Evolutionary conservation across 345 rosid genomes (phyloP), one percentile per base, ranked within the genome.

Genomic region (Excoecaria agallocha): DNA sequence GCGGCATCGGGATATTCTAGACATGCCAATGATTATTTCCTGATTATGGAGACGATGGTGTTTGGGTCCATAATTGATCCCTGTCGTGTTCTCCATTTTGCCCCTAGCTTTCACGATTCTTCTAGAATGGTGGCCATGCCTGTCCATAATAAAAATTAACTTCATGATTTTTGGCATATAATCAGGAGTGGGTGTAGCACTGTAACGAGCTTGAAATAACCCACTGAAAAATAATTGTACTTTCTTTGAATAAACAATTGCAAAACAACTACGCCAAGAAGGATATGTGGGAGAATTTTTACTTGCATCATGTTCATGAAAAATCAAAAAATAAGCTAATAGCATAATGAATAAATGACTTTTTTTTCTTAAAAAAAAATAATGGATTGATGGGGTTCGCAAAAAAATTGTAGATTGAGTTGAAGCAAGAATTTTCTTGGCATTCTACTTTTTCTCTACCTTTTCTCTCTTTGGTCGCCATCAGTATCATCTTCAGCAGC

Each of bases 101-200:
- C 66, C 12, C 54, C 22, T 55, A n/a, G 66, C 74, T 45, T 63
- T 71, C 8, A 45, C 5, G 39, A 52, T 39, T 74, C 75, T 65
- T 73, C 78, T 3, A 11, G 52, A 6, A 51, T 30, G 20, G 72
- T 63, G 35, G 74, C 66, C 74, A 72, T 22, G n/a, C 75, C 70
- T 77, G 51, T n/a, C 63, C 45, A 63, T 17, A 38, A n/a, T 22
- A 52, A 52, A 0, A 52, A 5, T 6, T 65, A 38, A 64, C 2
- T 19, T 24, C 37, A 17, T 15, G 2, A 58, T 12, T 49, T 24
- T 11, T 25, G 30, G 38, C 48, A 15, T 50, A 35, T 39, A 10
- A 30, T 49, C 3, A 35, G 56, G 35, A 68, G 43, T 48, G 45
- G 13, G 16, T 0, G 30, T 30, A 30, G 2, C 30, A 30, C 30